Evolutionary conservation across 768 basidiomycete species (phyloP).

Genomic region (Pulveroboletus sp.): DNA sequence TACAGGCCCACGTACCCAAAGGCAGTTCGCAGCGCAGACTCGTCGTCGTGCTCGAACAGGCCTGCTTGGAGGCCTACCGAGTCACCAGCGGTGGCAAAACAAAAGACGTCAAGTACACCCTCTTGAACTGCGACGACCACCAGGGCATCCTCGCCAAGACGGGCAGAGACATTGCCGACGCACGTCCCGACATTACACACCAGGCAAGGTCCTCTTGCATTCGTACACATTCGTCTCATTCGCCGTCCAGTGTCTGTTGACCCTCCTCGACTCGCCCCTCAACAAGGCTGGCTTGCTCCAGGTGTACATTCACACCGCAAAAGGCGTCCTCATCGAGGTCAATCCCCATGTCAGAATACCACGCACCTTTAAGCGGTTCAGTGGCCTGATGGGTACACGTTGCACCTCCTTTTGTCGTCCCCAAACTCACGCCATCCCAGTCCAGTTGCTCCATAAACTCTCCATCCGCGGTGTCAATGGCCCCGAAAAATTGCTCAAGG

Average conservation of each 20-base stretch:
- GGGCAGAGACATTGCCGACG: conserved; percentile 96
- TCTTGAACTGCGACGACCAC: conserved; percentile 98
- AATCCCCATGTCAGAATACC: conserved; percentile 98
- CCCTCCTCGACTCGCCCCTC: conserved; percentile 93
- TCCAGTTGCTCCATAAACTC: conserved; percentile 94
- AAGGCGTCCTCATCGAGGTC: conserved; percentile 95
- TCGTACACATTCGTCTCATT: neutral
- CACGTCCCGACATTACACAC: conserved; percentile 98
- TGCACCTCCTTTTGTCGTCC: neutral
- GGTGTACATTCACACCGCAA: conserved; percentile 97
- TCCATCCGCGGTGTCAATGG: conserved; percentile 96
- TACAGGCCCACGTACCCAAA: conserved; percentile 73
- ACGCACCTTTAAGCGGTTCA: conserved; percentile 97
- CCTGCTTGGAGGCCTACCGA: conserved; percentile 94
- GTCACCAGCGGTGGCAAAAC: conserved; percentile 61
- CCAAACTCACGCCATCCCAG: conserved; percentile 39
- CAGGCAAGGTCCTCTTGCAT: conserved; percentile 61
- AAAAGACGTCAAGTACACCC: conserved; percentile 82
- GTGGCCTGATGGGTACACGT: conserved; percentile 92
- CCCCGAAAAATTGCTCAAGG: conserved; percentile 94
- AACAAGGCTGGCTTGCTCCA: conserved; percentile 97
- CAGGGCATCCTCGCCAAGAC: conserved; percentile 98
- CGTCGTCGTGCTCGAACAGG: conserved; percentile 90
- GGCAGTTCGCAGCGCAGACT: conserved; percentile 64
- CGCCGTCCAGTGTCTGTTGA: conserved; percentile 79